These are phyloP conservation scores for Hippophae rhamnoides DNA, from an alignment of 306 rosid genomes.

Conservation along the genomic window DNA sequence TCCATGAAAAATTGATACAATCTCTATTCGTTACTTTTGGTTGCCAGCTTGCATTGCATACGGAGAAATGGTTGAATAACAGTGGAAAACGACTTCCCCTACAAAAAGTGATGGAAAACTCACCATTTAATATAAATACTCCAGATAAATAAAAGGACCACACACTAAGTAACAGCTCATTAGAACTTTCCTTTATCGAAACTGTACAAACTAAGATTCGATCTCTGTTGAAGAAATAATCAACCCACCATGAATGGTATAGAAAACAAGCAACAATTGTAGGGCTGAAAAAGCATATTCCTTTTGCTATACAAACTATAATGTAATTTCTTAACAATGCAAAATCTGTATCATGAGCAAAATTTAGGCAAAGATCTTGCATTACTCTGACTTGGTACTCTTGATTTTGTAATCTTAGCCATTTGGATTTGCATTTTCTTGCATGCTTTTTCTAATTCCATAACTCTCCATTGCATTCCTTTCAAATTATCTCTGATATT, in stretches of 20 bases:
- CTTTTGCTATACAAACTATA: conserved; percentile 34
- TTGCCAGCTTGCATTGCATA: conserved; percentile 23
- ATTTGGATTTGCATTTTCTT: conserved; percentile 70
- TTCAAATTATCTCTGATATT: conserved; percentile 57
- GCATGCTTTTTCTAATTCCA: conserved; percentile 72
- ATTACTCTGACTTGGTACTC: conserved; percentile 38
- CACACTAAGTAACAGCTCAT: conserved; percentile 5
- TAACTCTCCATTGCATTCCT: conserved; percentile 93
- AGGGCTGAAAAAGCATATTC: conserved; percentile 4
- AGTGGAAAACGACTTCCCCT: conserved; percentile 30
- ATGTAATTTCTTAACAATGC: conserved; percentile 16
- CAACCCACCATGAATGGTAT: conserved; percentile 18
- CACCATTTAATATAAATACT: conserved; percentile 1
- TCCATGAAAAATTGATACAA: too few species aligned
- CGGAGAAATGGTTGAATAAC: conserved; percentile 4
- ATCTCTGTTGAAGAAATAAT: conserved; percentile 21
- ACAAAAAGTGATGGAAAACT: not conserved
- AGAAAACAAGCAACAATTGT: conserved; percentile 6
- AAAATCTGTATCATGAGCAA: conserved; percentile 47
- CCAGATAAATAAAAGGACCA: conserved; percentile 7
- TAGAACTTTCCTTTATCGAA: conserved; percentile 21
- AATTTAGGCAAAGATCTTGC: conserved; percentile 74
- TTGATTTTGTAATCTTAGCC: conserved; percentile 65
- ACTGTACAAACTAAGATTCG: conserved; percentile 42
- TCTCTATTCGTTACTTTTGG: too few species aligned